Percentiles rank a stretch among this genome's conserved stretches.
These are phyloP conservation scores for Scedosporium dehoogii DNA, from an alignment of 2,329 filamentous ascomycete genomes.

Conservation along the genomic window DNA sequence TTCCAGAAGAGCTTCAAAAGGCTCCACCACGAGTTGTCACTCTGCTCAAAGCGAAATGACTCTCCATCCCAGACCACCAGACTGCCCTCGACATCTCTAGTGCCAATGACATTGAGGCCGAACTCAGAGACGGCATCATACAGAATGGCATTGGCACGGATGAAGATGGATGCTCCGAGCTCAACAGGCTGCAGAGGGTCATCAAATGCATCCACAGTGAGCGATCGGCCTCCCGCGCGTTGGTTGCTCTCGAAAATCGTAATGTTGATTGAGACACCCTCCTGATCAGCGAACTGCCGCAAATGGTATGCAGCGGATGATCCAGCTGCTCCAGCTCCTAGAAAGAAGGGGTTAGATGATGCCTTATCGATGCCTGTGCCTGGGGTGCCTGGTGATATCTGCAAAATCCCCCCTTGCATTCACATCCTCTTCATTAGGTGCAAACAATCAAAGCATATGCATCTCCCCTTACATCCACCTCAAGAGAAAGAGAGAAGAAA, in stretches of 20 bases:
- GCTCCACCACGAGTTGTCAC: conserved; percentile 65
- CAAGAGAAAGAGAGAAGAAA: too few relatives aligned
- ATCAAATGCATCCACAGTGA: conserved; percentile 70
- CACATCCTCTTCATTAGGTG: not conserved
- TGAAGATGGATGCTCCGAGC: conserved; percentile 86
- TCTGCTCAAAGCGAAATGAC: conserved; percentile 58
- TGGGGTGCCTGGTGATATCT: not conserved
- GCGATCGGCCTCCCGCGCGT: conserved; percentile 76
- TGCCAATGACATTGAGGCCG: conserved; percentile 48
- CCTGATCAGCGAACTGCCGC: conserved; percentile 54
- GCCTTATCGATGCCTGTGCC: not conserved
- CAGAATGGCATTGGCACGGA: conserved; percentile 74
- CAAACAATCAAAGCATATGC: not conserved
- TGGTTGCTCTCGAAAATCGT: conserved; percentile 76
- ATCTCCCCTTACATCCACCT: too few relatives aligned
- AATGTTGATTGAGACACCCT: conserved; percentile 59
- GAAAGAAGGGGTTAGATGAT: conserved; percentile 4
- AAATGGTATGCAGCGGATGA: conserved; percentile 81
- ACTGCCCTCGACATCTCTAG: conserved; percentile 36
- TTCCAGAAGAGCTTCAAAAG: conserved; percentile 70
- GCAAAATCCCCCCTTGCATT: not conserved
- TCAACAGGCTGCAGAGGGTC: conserved; percentile 63
- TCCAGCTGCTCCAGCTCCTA: conserved; percentile 83
- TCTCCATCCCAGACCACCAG: conserved; percentile 81
- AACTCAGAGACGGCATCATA: conserved; percentile 63